Evolutionary conservation across 148 eudicot species (phyloP), one percentile per base, ranked within the genome.

Genomic region (Chenopodium formosanum): DNA sequence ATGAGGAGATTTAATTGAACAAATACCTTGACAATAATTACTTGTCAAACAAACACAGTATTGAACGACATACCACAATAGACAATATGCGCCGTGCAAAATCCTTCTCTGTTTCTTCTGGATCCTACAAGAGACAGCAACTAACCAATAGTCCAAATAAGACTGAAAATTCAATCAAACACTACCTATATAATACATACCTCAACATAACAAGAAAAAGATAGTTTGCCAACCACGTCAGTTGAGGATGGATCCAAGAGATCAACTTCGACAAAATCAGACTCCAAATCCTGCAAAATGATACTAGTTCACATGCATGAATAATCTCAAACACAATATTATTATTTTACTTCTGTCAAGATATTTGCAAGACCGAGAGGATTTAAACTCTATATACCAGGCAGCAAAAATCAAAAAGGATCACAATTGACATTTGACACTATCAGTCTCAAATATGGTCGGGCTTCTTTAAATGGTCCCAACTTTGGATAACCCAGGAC

Each of bases 61-160:
- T 65, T 29, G 73, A 27, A 58, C 27, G 58, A 81, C 91, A 66
- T 89, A 95, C 98, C 97, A 92, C 90, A 27, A 95, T 85, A 65
- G 98, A 90, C 82, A 95, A 80, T 80, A 95, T 82, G 67, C 96
- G 93, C 52, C 91, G 85, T 66, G 91, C 98, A 85, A 95, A 95
- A 78, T 84, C 85, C 84, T 84, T 91, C 81, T 95, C 97, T 66
- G 97, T 95, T 87, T 95, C 97, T 77, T 79, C 68, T 37, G 97
- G 97, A 85, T 95, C 98, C 97, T 95, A 86, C 74, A 84, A 64
- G 48, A 62, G 67, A 78, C 64, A 73, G 37, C 52, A 70, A n/a
- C 48, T 44, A n/a, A 80, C 80, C 77, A 37, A 80, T 65, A 47
- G 65, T 67, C 74, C 79, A 63, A 23, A 56, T 19, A 75, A 74